Percentiles rank a stretch among this genome's conserved stretches.
phyloP scores from a whole-genome alignment of 805 yeast species.

The Zygosaccharomyces pseudorouxii region DNA sequence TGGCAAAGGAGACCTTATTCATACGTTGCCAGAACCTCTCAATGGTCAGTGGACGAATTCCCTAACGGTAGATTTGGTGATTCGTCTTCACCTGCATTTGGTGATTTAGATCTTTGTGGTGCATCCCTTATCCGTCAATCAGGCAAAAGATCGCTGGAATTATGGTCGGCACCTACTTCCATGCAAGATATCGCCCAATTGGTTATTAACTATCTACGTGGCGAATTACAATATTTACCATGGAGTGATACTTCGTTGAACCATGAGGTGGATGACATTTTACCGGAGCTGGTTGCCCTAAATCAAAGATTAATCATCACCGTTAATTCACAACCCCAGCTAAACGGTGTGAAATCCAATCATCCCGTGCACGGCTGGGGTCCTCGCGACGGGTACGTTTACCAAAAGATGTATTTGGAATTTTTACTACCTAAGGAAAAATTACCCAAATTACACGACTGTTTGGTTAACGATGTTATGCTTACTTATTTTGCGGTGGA shows the following conservation, averaged over 20 bases:
- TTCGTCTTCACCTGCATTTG: conserved; percentile 94
- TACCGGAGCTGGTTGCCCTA: conserved; percentile 53
- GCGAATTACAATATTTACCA: conserved; percentile 71
- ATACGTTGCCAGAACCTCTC: conserved; percentile 81
- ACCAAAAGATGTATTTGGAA: conserved; percentile 91
- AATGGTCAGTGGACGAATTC: conserved; percentile 84
- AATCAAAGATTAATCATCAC: conserved; percentile 70
- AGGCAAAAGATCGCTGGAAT: conserved; percentile 67
- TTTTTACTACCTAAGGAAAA: conserved; percentile 61
- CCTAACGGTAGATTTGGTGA: conserved; percentile 99
- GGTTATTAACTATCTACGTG: conserved; percentile 64
- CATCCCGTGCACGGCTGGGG: conserved; percentile 90
- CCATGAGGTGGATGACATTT: conserved; percentile 64
- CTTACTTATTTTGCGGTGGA: conserved; percentile 78
- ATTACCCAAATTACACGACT: conserved; percentile 21
- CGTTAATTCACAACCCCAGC: conserved; percentile 90
- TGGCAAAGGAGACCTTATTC: conserved; percentile 94
- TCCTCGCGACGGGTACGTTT: conserved; percentile 85
- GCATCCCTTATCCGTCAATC: conserved; percentile 78
- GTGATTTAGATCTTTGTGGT: conserved; percentile 79
- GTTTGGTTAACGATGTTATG: conserved; percentile 41
- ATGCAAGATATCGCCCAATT: conserved; percentile 57
- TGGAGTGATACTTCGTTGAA: conserved; percentile 94
- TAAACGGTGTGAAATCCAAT: conserved; percentile 70
- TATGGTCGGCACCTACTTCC: conserved; percentile 81